Evolutionary conservation across 2,329 filamentous ascomycete genomes (phyloP), one percentile per base, ranked within the genome.

Genomic region (Curvularia hawaiiensis): DNA sequence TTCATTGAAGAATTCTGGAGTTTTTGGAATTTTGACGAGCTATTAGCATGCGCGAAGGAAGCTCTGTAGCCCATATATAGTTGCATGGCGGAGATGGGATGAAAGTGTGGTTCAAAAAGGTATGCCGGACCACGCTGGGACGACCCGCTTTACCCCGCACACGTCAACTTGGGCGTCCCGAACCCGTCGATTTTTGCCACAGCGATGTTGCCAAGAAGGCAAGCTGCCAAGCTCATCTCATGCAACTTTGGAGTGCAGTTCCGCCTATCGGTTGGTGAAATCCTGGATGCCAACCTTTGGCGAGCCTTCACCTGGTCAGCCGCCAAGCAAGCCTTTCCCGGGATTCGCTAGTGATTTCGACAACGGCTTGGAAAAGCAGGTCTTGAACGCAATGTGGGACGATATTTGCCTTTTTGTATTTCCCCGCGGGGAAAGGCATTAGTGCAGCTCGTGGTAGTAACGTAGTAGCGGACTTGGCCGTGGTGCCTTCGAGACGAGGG

Each of bases 291-390:
- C 66, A 67, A 68, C 46, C 51, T 48, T 47, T 22, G 52, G 57
- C 56, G 64, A 68, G 65, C 40, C 58, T 63, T 62, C 45, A 58
- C 52, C 61, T 53, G 57, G 63, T 60, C 43, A 30, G 26, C 44
- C 39, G 64, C 65, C 64, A 68, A 69, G 65, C 45, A 41, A n/a
- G 26, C 52, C 50, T 41, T 55, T 49, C 58, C 60, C 64, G 58
- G 55, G 64, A 61, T 64, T 64, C 62, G 52, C 54, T 62, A 31
- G 56, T 58, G 47, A 24, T 56, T 50, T 43, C 56, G 58, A 40
- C 20, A 12, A 56, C 53, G 41, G 52, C 65, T 61, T 22, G 55
- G 63, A 55, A 41, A 10, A 66, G 64, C 55, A 66, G 54, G 51
- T 64, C 53, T 39, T 48, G 51, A 39, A 45, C 35, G 35, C 45